Percentiles rank a stretch among this genome's conserved stretches.
phyloP scores from a whole-genome alignment of 1,139 yeast species.

The Scheffersomyces segobiensis region DNA sequence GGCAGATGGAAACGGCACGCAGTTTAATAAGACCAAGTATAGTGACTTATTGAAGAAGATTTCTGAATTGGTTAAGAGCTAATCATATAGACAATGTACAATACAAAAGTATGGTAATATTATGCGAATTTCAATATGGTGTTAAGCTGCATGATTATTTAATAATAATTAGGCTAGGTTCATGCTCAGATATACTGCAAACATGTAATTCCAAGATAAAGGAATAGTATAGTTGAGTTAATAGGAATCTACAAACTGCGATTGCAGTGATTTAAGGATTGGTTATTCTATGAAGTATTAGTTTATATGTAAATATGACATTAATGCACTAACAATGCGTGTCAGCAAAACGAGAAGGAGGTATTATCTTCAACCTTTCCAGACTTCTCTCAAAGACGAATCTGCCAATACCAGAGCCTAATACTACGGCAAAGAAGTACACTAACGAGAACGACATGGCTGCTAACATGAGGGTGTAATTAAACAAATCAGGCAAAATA shows the following conservation, averaged over 20 bases:
- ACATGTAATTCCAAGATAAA: too few species aligned
- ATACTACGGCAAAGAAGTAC: slow-evolving; percentile 70
- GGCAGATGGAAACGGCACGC: slow-evolving; percentile 41
- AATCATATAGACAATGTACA: not conserved
- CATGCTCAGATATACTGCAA: too few species aligned
- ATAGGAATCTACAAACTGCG: not conserved
- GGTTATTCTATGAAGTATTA: not conserved
- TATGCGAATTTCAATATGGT: not conserved
- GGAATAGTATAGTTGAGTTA: not conserved
- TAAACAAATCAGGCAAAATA: slow-evolving; percentile 63
- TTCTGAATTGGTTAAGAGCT: not conserved
- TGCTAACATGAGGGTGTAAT: slow-evolving; percentile 73
- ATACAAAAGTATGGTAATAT: not conserved
- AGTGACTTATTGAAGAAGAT: slow-evolving; percentile 36
- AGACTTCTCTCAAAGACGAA: slow-evolving; percentile 59
- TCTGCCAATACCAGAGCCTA: slow-evolving; percentile 70
- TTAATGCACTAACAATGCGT: slow-evolving; percentile 7
- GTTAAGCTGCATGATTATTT: too few species aligned
- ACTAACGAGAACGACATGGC: slow-evolving; percentile 68
- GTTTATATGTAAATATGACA: not conserved
- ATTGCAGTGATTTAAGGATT: not conserved
- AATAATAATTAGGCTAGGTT: too few species aligned
- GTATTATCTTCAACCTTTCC: slow-evolving; percentile 30
- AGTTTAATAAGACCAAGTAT: slow-evolving; percentile 42
- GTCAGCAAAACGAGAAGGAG: slow-evolving; percentile 4